Evolutionary conservation across 1,139 yeast genomes (phyloP).

Genomic region (Saccharomyces hybrid): DNA sequence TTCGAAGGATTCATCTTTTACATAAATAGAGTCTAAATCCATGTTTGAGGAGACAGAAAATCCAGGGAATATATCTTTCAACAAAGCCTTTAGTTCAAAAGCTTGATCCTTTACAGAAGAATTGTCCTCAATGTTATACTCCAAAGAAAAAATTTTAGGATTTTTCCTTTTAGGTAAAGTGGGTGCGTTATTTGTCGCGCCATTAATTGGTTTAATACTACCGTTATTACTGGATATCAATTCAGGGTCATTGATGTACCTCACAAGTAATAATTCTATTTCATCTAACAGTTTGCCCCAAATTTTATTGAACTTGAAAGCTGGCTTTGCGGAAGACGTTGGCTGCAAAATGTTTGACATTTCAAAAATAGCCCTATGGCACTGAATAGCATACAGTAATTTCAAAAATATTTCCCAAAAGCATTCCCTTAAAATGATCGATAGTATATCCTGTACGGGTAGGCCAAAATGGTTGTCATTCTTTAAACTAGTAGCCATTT

Average conservation of each 20-base stretch:
- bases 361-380: conserved; percentile 59
- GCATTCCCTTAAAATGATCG: conserved; percentile 57
- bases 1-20: conserved; percentile 50
- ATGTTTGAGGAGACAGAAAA: conserved; percentile 36
- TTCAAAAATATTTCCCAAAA: conserved; percentile 63
- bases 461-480: conserved; percentile 29
- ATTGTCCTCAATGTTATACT: conserved; percentile 28
- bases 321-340: conserved; percentile 19
- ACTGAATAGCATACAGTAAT: conserved; percentile 57
- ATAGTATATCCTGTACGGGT: conserved; percentile 41
- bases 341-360: conserved; percentile 37
- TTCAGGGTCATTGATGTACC: conserved; percentile 19
- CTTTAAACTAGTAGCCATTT: conserved; percentile 16
- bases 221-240: conserved; percentile 5
- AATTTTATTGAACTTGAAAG: conserved; percentile 44
- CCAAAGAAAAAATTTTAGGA: conserved; percentile 37
- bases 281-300: conserved; percentile 58
- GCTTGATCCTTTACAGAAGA: conserved; percentile 34
- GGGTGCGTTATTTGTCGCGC: conserved; percentile 8
- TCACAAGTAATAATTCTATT: conserved; percentile 39
- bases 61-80: conserved; percentile 59
- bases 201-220: conserved; percentile 3
- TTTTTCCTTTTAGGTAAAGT: conserved; percentile 14
- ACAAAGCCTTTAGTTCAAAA: conserved; percentile 39
- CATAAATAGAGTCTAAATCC: conserved; percentile 42